phyloP scores from a whole-genome alignment of 345 rosid species.

The Citrus australasica region DNA sequence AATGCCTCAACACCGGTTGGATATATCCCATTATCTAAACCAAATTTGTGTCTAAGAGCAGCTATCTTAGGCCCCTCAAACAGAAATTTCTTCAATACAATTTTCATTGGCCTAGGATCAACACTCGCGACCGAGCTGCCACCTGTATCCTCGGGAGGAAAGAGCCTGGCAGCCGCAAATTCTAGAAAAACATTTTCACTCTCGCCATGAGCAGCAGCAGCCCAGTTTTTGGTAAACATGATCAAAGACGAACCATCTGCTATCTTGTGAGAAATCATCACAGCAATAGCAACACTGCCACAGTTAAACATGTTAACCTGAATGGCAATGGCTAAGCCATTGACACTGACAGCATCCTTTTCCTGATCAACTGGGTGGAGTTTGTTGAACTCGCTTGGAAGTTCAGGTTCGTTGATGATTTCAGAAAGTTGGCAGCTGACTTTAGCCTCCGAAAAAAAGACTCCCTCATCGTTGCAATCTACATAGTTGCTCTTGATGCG shows the following conservation, averaged over 20 bases:
- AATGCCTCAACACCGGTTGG: constrained; percentile 41
- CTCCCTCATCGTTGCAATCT: not conserved
- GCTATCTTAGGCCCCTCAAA: constrained; percentile 28
- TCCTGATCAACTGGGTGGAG: not conserved
- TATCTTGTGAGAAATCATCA: not conserved
- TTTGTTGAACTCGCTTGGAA: not conserved
- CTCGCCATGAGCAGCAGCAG: constrained; percentile 9
- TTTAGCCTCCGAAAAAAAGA: not conserved
- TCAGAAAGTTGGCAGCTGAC: not conserved
- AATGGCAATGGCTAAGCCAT: not conserved
- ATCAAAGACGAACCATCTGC: not conserved
- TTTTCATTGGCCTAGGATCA: constrained; percentile 17
- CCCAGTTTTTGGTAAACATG: constrained; percentile 1
- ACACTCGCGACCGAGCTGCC: not conserved
- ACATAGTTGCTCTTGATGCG: not conserved
- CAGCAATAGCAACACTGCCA: not conserved
- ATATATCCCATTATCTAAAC: not conserved
- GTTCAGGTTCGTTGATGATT: not conserved
- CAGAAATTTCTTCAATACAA: constrained; percentile 35
- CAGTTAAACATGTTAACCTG: not conserved
- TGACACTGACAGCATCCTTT: not conserved
- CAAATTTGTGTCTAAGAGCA: constrained; percentile 26
- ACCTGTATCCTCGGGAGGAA: constrained; percentile 36
- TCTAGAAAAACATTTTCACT: not conserved
- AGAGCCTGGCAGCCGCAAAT: constrained; percentile 28